Evolutionary conservation across 2,329 filamentous ascomycete species (phyloP).

Genomic region (Lasiodiplodia hormozganensis): DNA sequence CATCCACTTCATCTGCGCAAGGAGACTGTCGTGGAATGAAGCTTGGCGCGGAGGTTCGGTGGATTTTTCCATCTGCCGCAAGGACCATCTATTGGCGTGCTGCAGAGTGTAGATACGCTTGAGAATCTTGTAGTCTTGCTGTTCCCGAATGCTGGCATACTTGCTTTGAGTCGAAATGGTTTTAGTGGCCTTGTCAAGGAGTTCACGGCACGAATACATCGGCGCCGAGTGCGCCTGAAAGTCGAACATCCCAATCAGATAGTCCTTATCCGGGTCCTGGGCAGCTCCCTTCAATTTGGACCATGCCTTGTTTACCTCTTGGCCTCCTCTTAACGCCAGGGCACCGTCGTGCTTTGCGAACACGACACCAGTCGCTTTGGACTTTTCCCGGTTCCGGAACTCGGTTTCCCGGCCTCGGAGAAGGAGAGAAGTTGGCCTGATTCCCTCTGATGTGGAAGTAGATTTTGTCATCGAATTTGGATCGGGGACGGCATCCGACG

Average conservation of each 20-base stretch:
- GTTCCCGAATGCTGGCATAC: conserved; percentile 81
- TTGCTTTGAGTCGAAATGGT: conserved; percentile 87
- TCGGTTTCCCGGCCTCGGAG: conserved; percentile 6
- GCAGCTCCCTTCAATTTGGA: conserved; percentile 54
- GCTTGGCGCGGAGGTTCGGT: conserved; percentile 78
- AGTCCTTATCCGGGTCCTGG: conserved; percentile 60
- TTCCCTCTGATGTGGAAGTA: conserved; percentile 5
- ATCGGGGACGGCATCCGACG: conserved; percentile 17
- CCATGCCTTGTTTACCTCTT: conserved; percentile 42
- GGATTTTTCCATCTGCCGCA: conserved; percentile 85
- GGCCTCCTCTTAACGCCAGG: conserved; percentile 28
- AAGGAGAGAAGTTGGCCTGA: conserved; percentile 8
- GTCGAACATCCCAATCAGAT: conserved; percentile 67
- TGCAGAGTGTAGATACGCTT: conserved; percentile 90
- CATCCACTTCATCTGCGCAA: conserved; percentile 98
- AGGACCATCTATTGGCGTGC: conserved; percentile 88
- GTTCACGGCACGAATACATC: conserved; percentile 59
- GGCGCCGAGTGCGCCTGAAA: conserved; percentile 64
- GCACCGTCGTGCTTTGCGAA: conserved; percentile 70
- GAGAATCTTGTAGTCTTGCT: conserved; percentile 85
- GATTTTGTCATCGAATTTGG: conserved; percentile 22
- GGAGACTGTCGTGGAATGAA: conserved; percentile 83
- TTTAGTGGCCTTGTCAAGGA: conserved; percentile 85
- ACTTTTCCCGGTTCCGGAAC: conserved; percentile 57
- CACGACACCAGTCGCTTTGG: conserved; percentile 75